Evolutionary conservation across 2,329 filamentous ascomycete species (phyloP).

Genomic region (Nannizziopsis barbatae): DNA sequence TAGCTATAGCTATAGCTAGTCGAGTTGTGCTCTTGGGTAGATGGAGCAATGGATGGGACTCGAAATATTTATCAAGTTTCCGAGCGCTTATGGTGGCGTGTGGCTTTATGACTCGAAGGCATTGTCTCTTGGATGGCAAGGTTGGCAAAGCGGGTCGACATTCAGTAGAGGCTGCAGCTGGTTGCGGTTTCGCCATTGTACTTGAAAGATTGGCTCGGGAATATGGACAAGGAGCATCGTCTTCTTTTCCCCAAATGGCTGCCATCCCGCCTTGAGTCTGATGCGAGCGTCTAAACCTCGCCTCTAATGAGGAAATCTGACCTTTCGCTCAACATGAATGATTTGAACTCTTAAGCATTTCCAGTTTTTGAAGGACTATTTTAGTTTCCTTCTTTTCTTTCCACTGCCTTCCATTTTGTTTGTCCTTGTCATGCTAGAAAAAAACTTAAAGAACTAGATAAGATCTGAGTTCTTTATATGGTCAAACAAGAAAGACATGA

Average conservation of each 20-base stretch:
- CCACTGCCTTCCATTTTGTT: neutral
- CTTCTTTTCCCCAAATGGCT: conserved; percentile 4
- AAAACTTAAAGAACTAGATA: neutral
- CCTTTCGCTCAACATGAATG: conserved; percentile 5
- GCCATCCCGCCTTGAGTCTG: too few relatives aligned
- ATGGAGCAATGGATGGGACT: too few relatives aligned
- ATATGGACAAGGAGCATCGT: neutral
- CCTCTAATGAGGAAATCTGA: neutral
- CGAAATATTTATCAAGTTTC: too few relatives aligned
- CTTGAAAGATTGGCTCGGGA: neutral
- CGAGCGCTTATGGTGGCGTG: neutral
- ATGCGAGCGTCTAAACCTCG: neutral
- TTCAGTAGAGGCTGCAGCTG: neutral
- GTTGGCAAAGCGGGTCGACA: neutral
- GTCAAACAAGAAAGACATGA: conserved; percentile 3
- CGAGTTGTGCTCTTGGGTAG: too few relatives aligned
- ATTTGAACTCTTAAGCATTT: conserved; percentile 5
- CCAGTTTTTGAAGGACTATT: conserved; percentile 1
- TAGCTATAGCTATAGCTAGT: too few relatives aligned
- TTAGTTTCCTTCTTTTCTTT: neutral
- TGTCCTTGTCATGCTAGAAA: neutral
- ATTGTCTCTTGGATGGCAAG: neutral
- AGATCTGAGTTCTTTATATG: neutral
- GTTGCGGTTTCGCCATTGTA: conserved; percentile 3
- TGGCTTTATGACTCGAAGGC: conserved; percentile 1